Conservation (phyloP, 768 basidiomycete genomes). For the Kwoniella botswanensis region DNA sequence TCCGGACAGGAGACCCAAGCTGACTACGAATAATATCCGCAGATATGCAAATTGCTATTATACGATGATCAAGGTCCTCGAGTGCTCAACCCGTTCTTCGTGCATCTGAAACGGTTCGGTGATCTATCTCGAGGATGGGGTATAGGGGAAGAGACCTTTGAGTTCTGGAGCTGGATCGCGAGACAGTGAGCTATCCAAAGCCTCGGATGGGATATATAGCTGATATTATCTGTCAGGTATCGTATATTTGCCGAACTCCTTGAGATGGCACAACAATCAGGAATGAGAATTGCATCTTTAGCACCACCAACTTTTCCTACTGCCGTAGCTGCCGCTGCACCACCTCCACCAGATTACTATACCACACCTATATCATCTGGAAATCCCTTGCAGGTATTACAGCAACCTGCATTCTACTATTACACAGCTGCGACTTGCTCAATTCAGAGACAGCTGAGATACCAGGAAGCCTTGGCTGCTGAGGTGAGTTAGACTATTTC, state of each 20-base stretch:
- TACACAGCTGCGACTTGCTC: slow-evolving; percentile 86
- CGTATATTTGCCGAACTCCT: slow-evolving; percentile 88
- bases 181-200: slow-evolving; percentile 69
- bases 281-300: slow-evolving; percentile 42
- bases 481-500: slow-evolving; percentile 62
- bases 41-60: slow-evolving; percentile 89
- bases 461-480: slow-evolving; percentile 65
- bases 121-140: slow-evolving; percentile 89
- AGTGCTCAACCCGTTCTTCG: slow-evolving; percentile 79
- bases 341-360: slow-evolving; percentile 64
- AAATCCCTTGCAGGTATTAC: slow-evolving; percentile 80
- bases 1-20: not conserved
- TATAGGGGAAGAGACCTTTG: slow-evolving; percentile 94
- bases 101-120: slow-evolving; percentile 81
- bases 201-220: not conserved
- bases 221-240: slow-evolving; percentile 63
- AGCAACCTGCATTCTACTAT: slow-evolving; percentile 92
- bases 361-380: slow-evolving; percentile 69
- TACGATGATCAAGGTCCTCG: slow-evolving; percentile 86
- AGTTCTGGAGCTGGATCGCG: slow-evolving; percentile 97
- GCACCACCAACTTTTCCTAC: slow-evolving; percentile 48
- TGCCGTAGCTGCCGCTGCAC: slow-evolving; percentile 34
- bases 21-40: not conserved
- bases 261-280: slow-evolving; percentile 72
- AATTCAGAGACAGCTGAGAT: slow-evolving; percentile 73